Evolutionary conservation across 2,329 filamentous ascomycete genomes (phyloP).

Genomic region (Colletotrichum sp.): DNA sequence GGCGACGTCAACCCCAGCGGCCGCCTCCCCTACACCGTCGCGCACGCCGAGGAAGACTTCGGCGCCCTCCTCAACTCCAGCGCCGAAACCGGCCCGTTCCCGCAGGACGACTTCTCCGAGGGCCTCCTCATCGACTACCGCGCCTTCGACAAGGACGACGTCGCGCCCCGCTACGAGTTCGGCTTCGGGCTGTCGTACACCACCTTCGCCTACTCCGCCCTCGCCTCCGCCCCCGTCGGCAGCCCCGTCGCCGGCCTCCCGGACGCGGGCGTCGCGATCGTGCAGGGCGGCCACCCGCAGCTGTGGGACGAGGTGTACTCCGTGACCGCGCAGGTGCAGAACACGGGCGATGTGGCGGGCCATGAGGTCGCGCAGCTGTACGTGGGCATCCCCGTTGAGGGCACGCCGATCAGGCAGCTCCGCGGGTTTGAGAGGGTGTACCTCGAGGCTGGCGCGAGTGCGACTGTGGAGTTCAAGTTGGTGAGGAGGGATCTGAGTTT

Average conservation of each 20-base stretch:
- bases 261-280: slow-evolving; percentile 39
- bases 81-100: slow-evolving; percentile 32
- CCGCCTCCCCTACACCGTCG: slow-evolving; percentile 76
- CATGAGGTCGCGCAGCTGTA: slow-evolving; percentile 71
- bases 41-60: slow-evolving; percentile 70
- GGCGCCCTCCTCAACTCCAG: slow-evolving; percentile 67
- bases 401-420: slow-evolving; percentile 39
- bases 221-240: slow-evolving; percentile 61
- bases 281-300: slow-evolving; percentile 47
- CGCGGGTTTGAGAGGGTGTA: slow-evolving; percentile 53
- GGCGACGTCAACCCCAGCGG: slow-evolving; percentile 59
- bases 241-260: slow-evolving; percentile 47
- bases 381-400: slow-evolving; percentile 29
- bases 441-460: slow-evolving; percentile 39
- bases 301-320: slow-evolving; percentile 49
- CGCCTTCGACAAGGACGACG: slow-evolving; percentile 74
- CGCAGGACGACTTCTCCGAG: slow-evolving; percentile 79
- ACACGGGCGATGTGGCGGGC: slow-evolving; percentile 65
- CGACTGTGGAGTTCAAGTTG: slow-evolving; percentile 42
- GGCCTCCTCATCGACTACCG: slow-evolving; percentile 83
- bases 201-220: slow-evolving; percentile 58
- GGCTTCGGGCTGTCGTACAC: slow-evolving; percentile 81
- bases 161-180: slow-evolving; percentile 77
- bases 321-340: slow-evolving; percentile 65
- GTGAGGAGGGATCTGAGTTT: slow-evolving; percentile 54